A percentile compares a stretch with the other conserved stretches of the same genome.
Conservation (phyloP, 495 filamentous ascomycete species). For the Glonium stellatum region DNA sequence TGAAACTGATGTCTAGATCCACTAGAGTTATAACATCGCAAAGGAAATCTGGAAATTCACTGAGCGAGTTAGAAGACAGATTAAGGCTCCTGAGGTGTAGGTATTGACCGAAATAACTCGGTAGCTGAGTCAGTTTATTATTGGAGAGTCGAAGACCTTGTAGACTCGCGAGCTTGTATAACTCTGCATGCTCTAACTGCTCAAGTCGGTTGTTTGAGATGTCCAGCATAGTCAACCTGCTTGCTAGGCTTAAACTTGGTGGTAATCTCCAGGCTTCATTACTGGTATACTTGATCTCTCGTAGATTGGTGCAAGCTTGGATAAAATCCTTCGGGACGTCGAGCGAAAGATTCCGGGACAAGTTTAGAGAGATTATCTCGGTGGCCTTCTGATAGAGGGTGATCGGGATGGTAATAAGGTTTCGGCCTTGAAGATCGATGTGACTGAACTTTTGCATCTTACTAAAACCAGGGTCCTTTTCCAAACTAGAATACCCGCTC, state of each 20-base stretch:
- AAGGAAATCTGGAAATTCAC: constrained; percentile 75
- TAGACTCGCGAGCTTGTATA: constrained; percentile 63
- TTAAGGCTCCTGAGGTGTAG: constrained; percentile 71
- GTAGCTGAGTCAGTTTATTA: constrained; percentile 72
- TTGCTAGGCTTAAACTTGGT: constrained; percentile 73
- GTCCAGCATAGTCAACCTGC: constrained; percentile 77
- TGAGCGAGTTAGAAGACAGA: constrained; percentile 85
- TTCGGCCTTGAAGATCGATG: constrained; percentile 85
- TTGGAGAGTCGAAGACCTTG: constrained; percentile 89
- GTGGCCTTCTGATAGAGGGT: constrained; percentile 81
- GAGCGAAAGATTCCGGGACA: constrained; percentile 84
- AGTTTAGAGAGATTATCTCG: constrained; percentile 90
- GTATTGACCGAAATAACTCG: constrained; percentile 73
- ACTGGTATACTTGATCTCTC: constrained; percentile 88
- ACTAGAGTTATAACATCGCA: constrained; percentile 75
- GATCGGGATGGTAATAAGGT: constrained; percentile 91
- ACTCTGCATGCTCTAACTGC: constrained; percentile 72
- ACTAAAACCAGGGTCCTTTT: constrained; percentile 70
- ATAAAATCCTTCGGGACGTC: constrained; percentile 97
- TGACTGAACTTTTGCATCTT: constrained; percentile 85
- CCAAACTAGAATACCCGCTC: constrained; percentile 67
- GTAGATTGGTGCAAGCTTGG: constrained; percentile 78
- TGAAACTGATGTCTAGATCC: constrained; percentile 96
- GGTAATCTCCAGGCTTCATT: constrained; percentile 89
- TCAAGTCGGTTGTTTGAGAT: constrained; percentile 91